Evolutionary conservation across 192 early-diverging fungal species (phyloP).

Genomic region (Coemansia erecta): DNA sequence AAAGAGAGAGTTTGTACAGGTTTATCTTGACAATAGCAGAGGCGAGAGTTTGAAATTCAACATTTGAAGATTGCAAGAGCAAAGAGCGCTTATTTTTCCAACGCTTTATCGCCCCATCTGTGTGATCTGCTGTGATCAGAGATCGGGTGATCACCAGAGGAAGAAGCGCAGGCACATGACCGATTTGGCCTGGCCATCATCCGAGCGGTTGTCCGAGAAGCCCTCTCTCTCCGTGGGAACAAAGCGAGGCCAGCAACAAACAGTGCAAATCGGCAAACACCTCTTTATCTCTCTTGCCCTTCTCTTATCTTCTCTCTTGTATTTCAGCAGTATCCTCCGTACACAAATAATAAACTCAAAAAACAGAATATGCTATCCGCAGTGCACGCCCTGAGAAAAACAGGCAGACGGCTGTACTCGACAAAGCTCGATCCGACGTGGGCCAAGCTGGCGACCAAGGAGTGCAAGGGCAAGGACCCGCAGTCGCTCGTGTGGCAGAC

Average conservation of each 20-base stretch:
- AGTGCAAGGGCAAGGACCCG: slow-evolving; percentile 86
- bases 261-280: not conserved
- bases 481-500: slow-evolving; percentile 76
- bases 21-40: not conserved
- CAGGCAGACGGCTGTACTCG: slow-evolving; percentile 3
- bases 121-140: too few species aligned
- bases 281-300: not conserved
- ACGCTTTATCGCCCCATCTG: too few species aligned
- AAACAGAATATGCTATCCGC: not conserved
- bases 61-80: not conserved
- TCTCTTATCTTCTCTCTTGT: slow-evolving; percentile 1
- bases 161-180: not conserved
- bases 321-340: not conserved
- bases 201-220: too few species aligned
- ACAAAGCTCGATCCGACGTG: slow-evolving; percentile 72
- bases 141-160: too few species aligned
- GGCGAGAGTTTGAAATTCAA: not conserved
- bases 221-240: not conserved
- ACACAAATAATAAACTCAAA: not conserved
- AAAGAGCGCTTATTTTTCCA: not conserved
- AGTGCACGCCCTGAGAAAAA: not conserved
- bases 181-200: too few species aligned
- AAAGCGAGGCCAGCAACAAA: not conserved
- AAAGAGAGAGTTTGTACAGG: not conserved
- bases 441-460: slow-evolving; percentile 72